Evolutionary conservation across 2,329 filamentous ascomycete species (phyloP).

Genomic region (Aspergillus spinulosporus): DNA sequence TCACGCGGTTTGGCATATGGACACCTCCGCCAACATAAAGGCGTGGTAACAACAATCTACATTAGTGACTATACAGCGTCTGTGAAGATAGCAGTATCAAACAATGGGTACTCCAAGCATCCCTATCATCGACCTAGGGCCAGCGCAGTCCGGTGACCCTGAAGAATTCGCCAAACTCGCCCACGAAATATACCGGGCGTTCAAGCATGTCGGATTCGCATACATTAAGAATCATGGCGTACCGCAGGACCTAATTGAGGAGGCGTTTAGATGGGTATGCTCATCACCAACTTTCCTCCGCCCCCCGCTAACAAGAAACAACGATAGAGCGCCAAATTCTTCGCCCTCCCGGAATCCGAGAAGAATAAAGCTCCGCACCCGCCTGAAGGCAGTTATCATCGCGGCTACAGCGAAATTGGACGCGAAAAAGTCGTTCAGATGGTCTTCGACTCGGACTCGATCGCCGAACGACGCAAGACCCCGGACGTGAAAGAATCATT

Average conservation of each 20-base stretch:
- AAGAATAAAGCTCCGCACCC: constrained; percentile 9
- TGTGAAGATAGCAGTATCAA: background rate
- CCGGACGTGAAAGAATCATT: constrained; percentile 35
- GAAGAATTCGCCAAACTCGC: background rate
- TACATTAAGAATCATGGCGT: constrained; percentile 12
- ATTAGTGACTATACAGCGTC: background rate
- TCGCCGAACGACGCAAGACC: background rate
- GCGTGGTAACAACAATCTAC: too few relatives aligned
- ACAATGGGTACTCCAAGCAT: background rate
- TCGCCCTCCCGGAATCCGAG: constrained; percentile 3
- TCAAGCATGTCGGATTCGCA: constrained; percentile 7
- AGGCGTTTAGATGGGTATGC: constrained; percentile 6
- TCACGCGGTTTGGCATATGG: too few relatives aligned
- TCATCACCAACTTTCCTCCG: too few relatives aligned
- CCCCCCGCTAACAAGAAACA: background rate
- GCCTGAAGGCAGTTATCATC: constrained; percentile 2
- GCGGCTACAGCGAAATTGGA: constrained; percentile 3
- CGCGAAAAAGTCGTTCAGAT: constrained; percentile 6
- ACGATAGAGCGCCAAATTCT: constrained; percentile 9
- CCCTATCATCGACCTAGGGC: constrained; percentile 8
- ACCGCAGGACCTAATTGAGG: constrained; percentile 2
- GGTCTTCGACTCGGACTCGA: background rate
- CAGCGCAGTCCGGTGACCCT: background rate
- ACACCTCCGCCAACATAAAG: too few relatives aligned
- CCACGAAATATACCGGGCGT: constrained; percentile 8